Conservation (phyloP, 768 basidiomycete species). For the Lanmaoa pseudosensibilis region DNA sequence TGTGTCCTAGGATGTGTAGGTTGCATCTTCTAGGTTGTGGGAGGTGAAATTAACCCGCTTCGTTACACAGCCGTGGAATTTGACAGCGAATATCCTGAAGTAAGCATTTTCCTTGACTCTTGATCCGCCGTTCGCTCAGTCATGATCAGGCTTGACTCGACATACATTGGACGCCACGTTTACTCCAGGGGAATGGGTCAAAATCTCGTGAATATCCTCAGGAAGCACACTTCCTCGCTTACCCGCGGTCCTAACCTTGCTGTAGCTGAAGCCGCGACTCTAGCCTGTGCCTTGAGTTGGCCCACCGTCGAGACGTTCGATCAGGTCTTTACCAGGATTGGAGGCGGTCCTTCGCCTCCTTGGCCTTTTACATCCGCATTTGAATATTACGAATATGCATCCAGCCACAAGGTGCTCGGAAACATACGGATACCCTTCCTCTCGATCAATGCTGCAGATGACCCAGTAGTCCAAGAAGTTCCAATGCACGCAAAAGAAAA, state of each 20-base stretch:
- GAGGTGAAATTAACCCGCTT: conserved; percentile 12
- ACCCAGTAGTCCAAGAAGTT: conserved; percentile 68
- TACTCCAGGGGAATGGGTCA: conserved; percentile 80
- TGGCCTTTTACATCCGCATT: conserved; percentile 47
- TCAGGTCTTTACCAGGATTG: conserved; percentile 61
- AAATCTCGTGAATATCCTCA: conserved; percentile 63
- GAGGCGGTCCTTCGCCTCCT: conserved; percentile 63
- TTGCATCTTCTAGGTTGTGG: conserved; percentile 15
- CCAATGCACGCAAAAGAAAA: conserved; percentile 58
- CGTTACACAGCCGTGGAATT: conserved; percentile 49
- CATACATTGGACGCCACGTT: conserved; percentile 57
- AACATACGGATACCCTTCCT: conserved; percentile 72
- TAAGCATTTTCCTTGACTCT: conserved; percentile 20
- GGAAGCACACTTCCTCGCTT: conserved; percentile 49
- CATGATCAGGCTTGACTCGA: conserved; percentile 48
- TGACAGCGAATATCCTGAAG: conserved; percentile 38
- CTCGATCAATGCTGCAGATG: conserved; percentile 72
- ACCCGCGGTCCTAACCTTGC: conserved; percentile 49
- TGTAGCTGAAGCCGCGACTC: conserved; percentile 48
- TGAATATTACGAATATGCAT: conserved; percentile 52
- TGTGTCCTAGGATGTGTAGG: conserved; percentile 76
- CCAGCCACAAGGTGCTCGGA: conserved; percentile 59
- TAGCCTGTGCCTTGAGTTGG: conserved; percentile 47
- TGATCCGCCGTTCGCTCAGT: conserved; percentile 8
- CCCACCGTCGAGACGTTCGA: conserved; percentile 62